phyloP scores from a whole-genome alignment of 2,329 filamentous ascomycete genomes.

The Pleoardoris graminearum region DNA sequence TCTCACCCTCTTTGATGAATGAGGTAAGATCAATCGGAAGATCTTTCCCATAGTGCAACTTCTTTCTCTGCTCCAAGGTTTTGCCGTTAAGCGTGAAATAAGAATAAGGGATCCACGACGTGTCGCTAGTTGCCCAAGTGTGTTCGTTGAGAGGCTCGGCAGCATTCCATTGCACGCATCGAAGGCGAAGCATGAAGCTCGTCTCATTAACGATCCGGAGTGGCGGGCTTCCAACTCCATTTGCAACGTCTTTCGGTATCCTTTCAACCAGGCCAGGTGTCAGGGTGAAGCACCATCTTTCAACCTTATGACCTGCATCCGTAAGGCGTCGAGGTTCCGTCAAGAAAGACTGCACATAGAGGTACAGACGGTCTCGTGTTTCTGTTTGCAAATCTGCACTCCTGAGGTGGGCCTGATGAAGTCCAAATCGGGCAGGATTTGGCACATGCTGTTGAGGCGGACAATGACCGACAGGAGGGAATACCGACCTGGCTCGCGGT shows the following conservation, averaged over 20 bases:
- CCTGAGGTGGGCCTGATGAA: constrained; percentile 63
- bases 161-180: constrained; percentile 59
- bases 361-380: constrained; percentile 53
- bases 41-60: constrained; percentile 74
- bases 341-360: constrained; percentile 59
- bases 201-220: constrained; percentile 52
- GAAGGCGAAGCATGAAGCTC: constrained; percentile 67
- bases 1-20: constrained; percentile 61
- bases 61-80: constrained; percentile 62
- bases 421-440: constrained; percentile 52
- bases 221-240: constrained; percentile 29
- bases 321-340: constrained; percentile 51
- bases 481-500: constrained; percentile 10
- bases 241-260: constrained; percentile 43
- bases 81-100: constrained; percentile 69
- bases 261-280: constrained; percentile 39
- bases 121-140: constrained; percentile 67
- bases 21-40: constrained; percentile 73
- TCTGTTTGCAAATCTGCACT: constrained; percentile 53
- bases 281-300: constrained; percentile 54
- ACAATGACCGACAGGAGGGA: constrained; percentile 42
- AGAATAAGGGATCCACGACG: constrained; percentile 69
- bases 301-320: constrained; percentile 43
- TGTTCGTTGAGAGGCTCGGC: constrained; percentile 46
- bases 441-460: constrained; percentile 48